phyloP scores from a whole-genome alignment of 495 filamentous ascomycete genomes.

The Penicillium lividum region DNA sequence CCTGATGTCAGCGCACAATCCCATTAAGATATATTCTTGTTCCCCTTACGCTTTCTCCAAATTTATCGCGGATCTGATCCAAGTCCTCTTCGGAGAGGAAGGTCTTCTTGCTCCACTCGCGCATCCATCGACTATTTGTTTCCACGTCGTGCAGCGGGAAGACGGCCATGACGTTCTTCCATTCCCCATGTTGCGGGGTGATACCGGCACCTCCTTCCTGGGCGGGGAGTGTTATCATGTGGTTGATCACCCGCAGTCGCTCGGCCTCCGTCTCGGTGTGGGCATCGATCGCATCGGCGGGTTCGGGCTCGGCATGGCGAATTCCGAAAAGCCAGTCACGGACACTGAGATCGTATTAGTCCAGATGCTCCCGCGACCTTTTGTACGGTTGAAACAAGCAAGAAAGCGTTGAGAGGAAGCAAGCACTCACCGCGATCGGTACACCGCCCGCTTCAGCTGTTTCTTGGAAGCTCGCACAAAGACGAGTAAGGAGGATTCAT shows the following conservation, averaged over 20 bases:
- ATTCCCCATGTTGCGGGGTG: constrained; percentile 75
- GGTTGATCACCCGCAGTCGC: constrained; percentile 78
- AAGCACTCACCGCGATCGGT: constrained; percentile 61
- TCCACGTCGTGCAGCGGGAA: constrained; percentile 87
- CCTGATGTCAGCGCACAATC: neutral
- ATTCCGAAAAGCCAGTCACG: constrained; percentile 97
- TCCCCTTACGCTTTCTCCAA: constrained; percentile 76
- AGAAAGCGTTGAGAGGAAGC: neutral
- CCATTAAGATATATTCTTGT: neutral
- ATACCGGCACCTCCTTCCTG: constrained; percentile 90
- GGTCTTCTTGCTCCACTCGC: constrained; percentile 81
- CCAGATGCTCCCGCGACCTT: too few relatives aligned
- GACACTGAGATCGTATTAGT: constrained; percentile 52
- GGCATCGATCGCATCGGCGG: constrained; percentile 64
- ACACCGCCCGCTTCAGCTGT: constrained; percentile 54
- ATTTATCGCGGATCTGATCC: constrained; percentile 78
- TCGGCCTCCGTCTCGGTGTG: constrained; percentile 87
- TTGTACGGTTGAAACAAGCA: neutral
- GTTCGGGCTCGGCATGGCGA: constrained; percentile 71
- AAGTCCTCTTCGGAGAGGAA: constrained; percentile 76
- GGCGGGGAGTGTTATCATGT: constrained; percentile 79
- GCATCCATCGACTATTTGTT: constrained; percentile 90
- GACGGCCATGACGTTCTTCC: constrained; percentile 80
- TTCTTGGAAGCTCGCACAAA: constrained; percentile 68
- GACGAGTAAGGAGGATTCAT: constrained; percentile 73